phyloP scores from a whole-genome alignment of 177 flowering plant genomes.

The Vitis hybrid region DNA sequence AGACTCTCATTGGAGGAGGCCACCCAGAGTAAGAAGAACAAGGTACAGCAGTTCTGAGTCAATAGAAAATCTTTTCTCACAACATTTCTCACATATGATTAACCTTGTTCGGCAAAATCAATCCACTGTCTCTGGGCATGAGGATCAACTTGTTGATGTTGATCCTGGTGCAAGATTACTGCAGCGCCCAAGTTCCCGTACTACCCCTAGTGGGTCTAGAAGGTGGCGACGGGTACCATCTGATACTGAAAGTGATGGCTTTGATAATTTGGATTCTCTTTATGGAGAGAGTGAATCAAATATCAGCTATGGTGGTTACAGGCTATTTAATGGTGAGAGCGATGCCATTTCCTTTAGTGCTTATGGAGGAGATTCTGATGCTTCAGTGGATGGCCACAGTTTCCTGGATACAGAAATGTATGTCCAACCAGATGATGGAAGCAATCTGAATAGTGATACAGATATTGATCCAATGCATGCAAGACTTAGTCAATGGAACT shows the following conservation, averaged over 20 bases:
- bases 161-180: slow-evolving; percentile 31
- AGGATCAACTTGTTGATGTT: slow-evolving; percentile 33
- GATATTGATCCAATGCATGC: slow-evolving; percentile 98
- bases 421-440: slow-evolving; percentile 43
- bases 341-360: slow-evolving; percentile 68
- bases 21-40: slow-evolving; percentile 40
- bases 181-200: slow-evolving; percentile 45
- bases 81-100: slow-evolving; percentile 56
- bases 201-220: slow-evolving; percentile 70
- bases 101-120: slow-evolving; percentile 53
- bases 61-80: slow-evolving; percentile 59
- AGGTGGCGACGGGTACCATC: slow-evolving; percentile 69
- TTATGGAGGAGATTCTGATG: slow-evolving; percentile 76
- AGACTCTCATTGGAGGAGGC: slow-evolving; percentile 33
- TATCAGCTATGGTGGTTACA: slow-evolving; percentile 53
- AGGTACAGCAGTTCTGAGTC: slow-evolving; percentile 68
- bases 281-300: slow-evolving; percentile 79
- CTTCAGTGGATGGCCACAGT: slow-evolving; percentile 59
- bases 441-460: slow-evolving; percentile 55
- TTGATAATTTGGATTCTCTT: slow-evolving; percentile 54
- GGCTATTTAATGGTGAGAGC: slow-evolving; percentile 51
- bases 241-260: slow-evolving; percentile 76
- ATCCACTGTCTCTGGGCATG: slow-evolving; percentile 30
- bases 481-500: slow-evolving; percentile 61
- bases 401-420: slow-evolving; percentile 46